Evolutionary conservation across 2,329 filamentous ascomycete genomes (phyloP), one percentile per base, ranked within the genome.

Genomic region (Cytospora mali): DNA sequence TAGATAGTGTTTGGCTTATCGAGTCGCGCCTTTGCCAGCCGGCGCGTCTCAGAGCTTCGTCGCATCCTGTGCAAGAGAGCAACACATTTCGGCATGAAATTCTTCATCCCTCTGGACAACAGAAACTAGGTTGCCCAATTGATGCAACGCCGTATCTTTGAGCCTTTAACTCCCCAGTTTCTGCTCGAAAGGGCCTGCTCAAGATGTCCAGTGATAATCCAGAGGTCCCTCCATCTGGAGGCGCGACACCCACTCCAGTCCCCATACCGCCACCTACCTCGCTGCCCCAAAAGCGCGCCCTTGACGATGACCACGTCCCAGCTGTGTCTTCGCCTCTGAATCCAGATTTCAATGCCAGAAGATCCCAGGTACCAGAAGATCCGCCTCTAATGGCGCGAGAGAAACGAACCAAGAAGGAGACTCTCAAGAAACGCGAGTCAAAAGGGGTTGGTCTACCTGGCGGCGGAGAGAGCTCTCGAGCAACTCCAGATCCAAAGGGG

Each of bases 321-420:
- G 82, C 87, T 14, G 81, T 92, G 2, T 86, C 90, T 3, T 93
- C 90, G 13, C 90, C 90, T 29, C 83, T 93, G 66, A 93, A 93
- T 69, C 87, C 88, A 53, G 86, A 89, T 52, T 80, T 82, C 66
- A 84, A 67, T 11, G 16, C 64, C 4, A 59, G 65, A 13, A 70
- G 69, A 66, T 79, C 64, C 11, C 72, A 72, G 58, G 62, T 68
- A 2, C 69, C 67, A 71, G 73, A 79, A 61, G 77, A 79, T 11
- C 66, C 68, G 55, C 73, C 72, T 10, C 65, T 71, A 21, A 74
- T 76, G 68, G 71, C 74, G 14, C 81, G 83, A 39, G 83, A 85
- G 67, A 81, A 79, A 67, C 78, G 86, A 33, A 75, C 79, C 23
- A 89, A 89, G 74, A 90, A 89, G 71, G 87, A 90, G 60, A 81